A percentile compares a stretch with the other conserved stretches of the same genome.
These are phyloP conservation scores for Botrytis elliptica DNA, from an alignment of 2,329 filamentous ascomycete species.

Conservation along the genomic window DNA sequence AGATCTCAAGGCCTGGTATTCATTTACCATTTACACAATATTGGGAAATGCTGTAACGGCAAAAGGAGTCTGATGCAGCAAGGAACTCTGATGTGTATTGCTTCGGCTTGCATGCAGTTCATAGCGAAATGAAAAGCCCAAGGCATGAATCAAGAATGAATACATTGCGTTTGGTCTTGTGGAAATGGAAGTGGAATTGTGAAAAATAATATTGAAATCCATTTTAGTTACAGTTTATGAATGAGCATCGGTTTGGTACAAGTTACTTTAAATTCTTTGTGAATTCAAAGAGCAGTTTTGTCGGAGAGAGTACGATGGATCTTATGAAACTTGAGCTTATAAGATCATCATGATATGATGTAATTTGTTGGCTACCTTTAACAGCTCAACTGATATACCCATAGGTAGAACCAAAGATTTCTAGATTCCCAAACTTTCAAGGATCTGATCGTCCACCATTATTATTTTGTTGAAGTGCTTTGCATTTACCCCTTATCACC, in stretches of 20 bases:
- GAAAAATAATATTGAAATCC: slow-evolving; percentile 14
- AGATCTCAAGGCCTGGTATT: slow-evolving; percentile 37
- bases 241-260: slow-evolving; percentile 17
- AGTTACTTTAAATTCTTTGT: slow-evolving; percentile 19
- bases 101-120: slow-evolving; percentile 38
- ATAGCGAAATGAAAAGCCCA: slow-evolving; percentile 38
- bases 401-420: slow-evolving; percentile 13
- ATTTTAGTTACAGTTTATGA: slow-evolving; percentile 15
- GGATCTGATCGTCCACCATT: background rate
- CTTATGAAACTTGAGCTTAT: background rate
- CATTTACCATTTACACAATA: slow-evolving; percentile 30
- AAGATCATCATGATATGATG: slow-evolving; percentile 15
- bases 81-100: slow-evolving; percentile 39
- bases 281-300: slow-evolving; percentile 8
- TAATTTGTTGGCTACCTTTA: slow-evolving; percentile 6
- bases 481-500: background rate
- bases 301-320: background rate
- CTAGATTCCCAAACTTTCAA: background rate
- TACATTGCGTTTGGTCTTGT: slow-evolving; percentile 22
- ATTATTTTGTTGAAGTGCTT: background rate
- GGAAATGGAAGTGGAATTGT: slow-evolving; percentile 19
- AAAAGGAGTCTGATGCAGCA: slow-evolving; percentile 35
- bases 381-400: slow-evolving; percentile 9
- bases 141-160: slow-evolving; percentile 33
- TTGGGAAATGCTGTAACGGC: slow-evolving; percentile 36